Conservation (phyloP, 352 stramenopile species). For the Phytopythium montanum region DNA sequence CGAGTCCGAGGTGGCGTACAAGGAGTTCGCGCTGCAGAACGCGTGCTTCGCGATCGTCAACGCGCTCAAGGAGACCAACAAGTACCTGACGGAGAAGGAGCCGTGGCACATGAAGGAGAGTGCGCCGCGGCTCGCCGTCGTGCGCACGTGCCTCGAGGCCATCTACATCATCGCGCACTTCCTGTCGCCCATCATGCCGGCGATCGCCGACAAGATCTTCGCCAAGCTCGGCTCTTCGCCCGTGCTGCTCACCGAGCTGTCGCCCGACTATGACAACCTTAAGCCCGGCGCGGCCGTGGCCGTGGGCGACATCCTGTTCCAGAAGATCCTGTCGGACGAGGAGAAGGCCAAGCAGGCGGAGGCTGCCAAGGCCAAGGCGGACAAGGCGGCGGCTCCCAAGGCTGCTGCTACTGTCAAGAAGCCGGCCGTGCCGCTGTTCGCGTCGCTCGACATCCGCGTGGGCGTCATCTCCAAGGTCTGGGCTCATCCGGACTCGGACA, state of each 20-base stretch:
- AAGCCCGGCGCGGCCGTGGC: slow-evolving; percentile 85
- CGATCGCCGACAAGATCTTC: slow-evolving; percentile 91
- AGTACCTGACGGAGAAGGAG: slow-evolving; percentile 96
- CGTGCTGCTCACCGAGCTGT: slow-evolving; percentile 68
- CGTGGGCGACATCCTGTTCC: slow-evolving; percentile 95
- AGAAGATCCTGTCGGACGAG: slow-evolving; percentile 85
- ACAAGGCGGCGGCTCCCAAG: slow-evolving; percentile 37
- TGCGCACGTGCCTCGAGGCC: slow-evolving; percentile 95
- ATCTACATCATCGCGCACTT: slow-evolving; percentile 97
- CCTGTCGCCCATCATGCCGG: slow-evolving; percentile 93
- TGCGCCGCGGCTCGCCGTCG: slow-evolving; percentile 85
- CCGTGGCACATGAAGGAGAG: slow-evolving; percentile 97
- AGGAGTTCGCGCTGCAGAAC: slow-evolving; percentile 90
- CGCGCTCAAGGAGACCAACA: slow-evolving; percentile 93
- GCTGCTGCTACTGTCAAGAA: slow-evolving; percentile 45
- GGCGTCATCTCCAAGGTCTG: slow-evolving; percentile 79
- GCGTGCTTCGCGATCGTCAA: slow-evolving; percentile 89
- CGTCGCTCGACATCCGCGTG: slow-evolving; percentile 78
- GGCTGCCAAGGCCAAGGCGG: slow-evolving; percentile 36
- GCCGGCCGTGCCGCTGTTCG: slow-evolving; percentile 55
- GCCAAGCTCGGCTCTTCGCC: slow-evolving; percentile 91
- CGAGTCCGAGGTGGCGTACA: slow-evolving; percentile 88
- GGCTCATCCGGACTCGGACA: slow-evolving; percentile 87
- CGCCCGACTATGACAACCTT: slow-evolving; percentile 90
- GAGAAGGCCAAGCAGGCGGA: slow-evolving; percentile 64